These are phyloP conservation scores for Phascolomyces articulosus DNA, from an alignment of 371 early-diverging fungal species.

Conservation along the genomic window DNA sequence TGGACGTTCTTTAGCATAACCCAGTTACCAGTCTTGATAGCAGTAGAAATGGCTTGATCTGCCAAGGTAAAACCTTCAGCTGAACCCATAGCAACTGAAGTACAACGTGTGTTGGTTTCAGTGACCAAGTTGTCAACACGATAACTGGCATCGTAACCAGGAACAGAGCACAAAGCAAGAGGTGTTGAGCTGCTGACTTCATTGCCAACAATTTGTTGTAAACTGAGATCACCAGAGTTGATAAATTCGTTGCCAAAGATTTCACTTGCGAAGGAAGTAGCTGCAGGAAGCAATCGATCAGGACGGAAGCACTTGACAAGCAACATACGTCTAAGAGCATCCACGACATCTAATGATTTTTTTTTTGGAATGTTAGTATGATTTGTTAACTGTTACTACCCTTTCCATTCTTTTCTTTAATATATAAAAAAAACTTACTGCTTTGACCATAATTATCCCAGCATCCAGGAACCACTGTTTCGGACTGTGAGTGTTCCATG, in stretches of 20 bases:
- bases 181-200: conserved; percentile 83
- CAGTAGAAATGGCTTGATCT: conserved; percentile 87
- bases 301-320: conserved; percentile 89
- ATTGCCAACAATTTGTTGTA: conserved; percentile 72
- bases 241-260: conserved; percentile 73
- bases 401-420: too few relatives aligned
- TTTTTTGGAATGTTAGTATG: background rate
- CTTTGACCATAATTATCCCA: conserved; percentile 56
- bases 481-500: conserved; percentile 56
- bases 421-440: conserved; percentile 62
- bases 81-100: conserved; percentile 97
- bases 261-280: conserved; percentile 75
- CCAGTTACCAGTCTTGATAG: conserved; percentile 90
- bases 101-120: conserved; percentile 62
- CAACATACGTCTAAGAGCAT: conserved; percentile 74
- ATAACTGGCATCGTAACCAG: conserved; percentile 96
- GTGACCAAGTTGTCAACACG: conserved; percentile 91
- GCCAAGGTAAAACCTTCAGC: conserved; percentile 92
- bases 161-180: conserved; percentile 90
- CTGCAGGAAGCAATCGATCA: conserved; percentile 82
- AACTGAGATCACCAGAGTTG: conserved; percentile 67
- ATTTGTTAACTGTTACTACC: too few relatives aligned
- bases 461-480: conserved; percentile 67
- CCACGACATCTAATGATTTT: conserved; percentile 26
- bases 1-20: conserved; percentile 98